phyloP scores from a whole-genome alignment of 106 monocot genomes.

The Dendrobium huoshanense region DNA sequence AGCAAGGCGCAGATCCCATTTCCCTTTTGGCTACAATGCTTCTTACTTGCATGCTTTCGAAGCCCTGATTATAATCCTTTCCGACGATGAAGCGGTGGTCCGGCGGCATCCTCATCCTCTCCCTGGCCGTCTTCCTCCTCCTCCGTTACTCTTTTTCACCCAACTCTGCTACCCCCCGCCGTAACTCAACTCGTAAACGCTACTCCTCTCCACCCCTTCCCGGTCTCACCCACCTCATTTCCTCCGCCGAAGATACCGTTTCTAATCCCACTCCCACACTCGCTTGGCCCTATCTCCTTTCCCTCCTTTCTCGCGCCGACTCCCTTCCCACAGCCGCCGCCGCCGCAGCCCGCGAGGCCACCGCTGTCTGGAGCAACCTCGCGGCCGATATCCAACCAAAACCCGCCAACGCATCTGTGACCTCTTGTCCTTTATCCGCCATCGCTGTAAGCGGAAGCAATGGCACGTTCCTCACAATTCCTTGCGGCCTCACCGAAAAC shows the following conservation, averaged over 20 bases:
- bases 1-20: too few species aligned
- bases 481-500: conserved; percentile 63
- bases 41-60: too few species aligned
- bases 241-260: background rate
- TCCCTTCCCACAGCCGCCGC: conserved; percentile 47
- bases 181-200: conserved; percentile 19
- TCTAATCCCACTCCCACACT: conserved; percentile 1
- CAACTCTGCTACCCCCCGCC: conserved; percentile 6
- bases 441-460: conserved; percentile 2
- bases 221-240: background rate
- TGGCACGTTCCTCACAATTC: conserved; percentile 25
- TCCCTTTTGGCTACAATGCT: too few species aligned
- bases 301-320: conserved; percentile 58
- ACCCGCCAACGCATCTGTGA: background rate
- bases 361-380: conserved; percentile 44
- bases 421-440: conserved; percentile 37
- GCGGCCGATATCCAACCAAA: background rate
- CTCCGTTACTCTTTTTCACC: conserved; percentile 37
- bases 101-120: conserved; percentile 37
- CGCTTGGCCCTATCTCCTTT: conserved; percentile 43
- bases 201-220: conserved; percentile 15
- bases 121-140: conserved; percentile 41
- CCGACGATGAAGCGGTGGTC: conserved; percentile 45
- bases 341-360: conserved; percentile 49
- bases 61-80: too few species aligned